Evolutionary conservation across 768 basidiomycete genomes (phyloP).

Genomic region (Suillus placidus): DNA sequence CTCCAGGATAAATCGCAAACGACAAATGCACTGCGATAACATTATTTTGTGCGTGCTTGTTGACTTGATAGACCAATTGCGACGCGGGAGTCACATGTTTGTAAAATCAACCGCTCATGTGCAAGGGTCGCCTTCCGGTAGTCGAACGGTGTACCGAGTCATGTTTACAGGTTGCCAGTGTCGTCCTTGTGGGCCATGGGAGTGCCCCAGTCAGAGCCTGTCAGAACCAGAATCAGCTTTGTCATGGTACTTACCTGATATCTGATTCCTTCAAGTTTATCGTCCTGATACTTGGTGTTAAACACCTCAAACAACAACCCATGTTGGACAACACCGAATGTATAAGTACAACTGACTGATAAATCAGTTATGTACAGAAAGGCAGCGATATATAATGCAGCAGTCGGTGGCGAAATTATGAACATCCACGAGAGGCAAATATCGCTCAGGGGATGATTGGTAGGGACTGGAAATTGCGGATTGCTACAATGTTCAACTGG

Average conservation of each 20-base stretch:
- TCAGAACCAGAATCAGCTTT: not conserved
- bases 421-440: not conserved
- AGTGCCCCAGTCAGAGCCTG: not conserved
- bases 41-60: no score
- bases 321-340: not conserved
- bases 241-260: not conserved
- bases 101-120: not conserved
- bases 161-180: not conserved
- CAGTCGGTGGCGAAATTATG: not conserved
- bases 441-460: not conserved
- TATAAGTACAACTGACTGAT: not conserved
- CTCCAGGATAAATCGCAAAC: not conserved
- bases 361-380: slow-evolving; percentile 2
- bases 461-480: not conserved
- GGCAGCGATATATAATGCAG: not conserved
- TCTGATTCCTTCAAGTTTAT: not conserved
- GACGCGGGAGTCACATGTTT: not conserved
- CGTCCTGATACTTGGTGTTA: not conserved
- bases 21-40: not conserved
- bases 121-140: not conserved
- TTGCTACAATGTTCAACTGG: not conserved
- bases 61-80: no score
- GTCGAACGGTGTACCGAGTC: not conserved
- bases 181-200: not conserved
- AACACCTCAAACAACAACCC: not conserved